Conservation (phyloP, 2,329 filamentous ascomycete species). For the Penicillium sp. region DNA sequence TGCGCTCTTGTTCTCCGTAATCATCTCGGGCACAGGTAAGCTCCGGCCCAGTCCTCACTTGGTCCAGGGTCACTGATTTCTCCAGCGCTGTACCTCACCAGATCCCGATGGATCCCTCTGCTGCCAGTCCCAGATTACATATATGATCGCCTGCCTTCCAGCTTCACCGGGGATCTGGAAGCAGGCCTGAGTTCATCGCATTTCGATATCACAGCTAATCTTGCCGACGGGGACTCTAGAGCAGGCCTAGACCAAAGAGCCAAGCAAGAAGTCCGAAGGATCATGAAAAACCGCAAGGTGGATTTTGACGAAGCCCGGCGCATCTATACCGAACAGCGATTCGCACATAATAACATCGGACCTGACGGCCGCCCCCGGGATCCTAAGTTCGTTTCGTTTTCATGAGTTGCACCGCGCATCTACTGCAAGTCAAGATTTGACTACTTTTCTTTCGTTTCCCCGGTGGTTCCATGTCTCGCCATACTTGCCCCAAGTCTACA, state of each 20-base stretch:
- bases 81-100: constrained; percentile 75
- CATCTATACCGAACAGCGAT: constrained; percentile 80
- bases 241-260: constrained; percentile 76
- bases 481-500: not conserved
- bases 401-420: constrained; percentile 43
- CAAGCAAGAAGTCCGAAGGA: constrained; percentile 79
- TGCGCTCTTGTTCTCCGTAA: constrained; percentile 68
- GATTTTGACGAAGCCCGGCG: constrained; percentile 89
- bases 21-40: constrained; percentile 70
- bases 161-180: constrained; percentile 83
- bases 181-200: constrained; percentile 78
- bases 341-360: constrained; percentile 84
- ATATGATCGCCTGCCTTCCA: constrained; percentile 74
- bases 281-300: constrained; percentile 85
- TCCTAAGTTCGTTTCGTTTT: constrained; percentile 95
- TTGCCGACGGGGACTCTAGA: constrained; percentile 75
- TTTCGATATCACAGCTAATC: constrained; percentile 80
- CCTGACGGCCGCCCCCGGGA: constrained; percentile 84
- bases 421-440: not conserved
- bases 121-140: constrained; percentile 67
- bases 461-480: not conserved
- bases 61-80: constrained; percentile 1
- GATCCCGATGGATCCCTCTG: constrained; percentile 71
- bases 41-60: constrained; percentile 4
- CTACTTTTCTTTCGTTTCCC: not conserved